Conservation (phyloP, 352 stramenopile species). For the Phytophthora megakarya region DNA sequence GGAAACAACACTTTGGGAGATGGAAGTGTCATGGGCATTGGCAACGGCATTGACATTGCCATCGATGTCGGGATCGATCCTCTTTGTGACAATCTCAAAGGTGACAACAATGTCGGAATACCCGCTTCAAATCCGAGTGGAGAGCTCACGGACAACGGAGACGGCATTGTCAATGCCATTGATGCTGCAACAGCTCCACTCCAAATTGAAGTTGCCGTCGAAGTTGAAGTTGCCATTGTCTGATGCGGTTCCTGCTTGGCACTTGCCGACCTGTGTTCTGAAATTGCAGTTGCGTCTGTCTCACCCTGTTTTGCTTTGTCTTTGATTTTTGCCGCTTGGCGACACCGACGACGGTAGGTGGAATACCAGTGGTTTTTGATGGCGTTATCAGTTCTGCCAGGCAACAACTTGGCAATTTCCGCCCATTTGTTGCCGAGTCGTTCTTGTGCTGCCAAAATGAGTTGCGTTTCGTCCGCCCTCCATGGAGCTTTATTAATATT, state of each 20-base stretch:
- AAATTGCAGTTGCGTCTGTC: slow-evolving; percentile 3
- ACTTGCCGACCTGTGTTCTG: not conserved
- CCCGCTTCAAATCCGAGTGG: slow-evolving; percentile 16
- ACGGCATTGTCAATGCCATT: slow-evolving; percentile 20
- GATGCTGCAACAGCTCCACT: slow-evolving; percentile 6
- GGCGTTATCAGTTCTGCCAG: slow-evolving; percentile 88
- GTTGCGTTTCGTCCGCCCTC: slow-evolving; percentile 89
- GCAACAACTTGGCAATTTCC: slow-evolving; percentile 97
- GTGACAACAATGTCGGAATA: slow-evolving; percentile 25
- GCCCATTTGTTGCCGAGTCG: slow-evolving; percentile 96
- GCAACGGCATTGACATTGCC: slow-evolving; percentile 19
- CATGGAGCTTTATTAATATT: slow-evolving; percentile 94
- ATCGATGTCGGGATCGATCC: slow-evolving; percentile 2
- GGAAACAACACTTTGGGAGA: slow-evolving; percentile 34
- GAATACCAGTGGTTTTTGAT: slow-evolving; percentile 92
- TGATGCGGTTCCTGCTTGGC: slow-evolving; percentile 15
- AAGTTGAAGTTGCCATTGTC: not conserved
- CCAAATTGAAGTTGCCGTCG: slow-evolving; percentile 16
- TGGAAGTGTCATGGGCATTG: slow-evolving; percentile 19
- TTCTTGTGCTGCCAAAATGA: slow-evolving; percentile 75
- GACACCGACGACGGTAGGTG: slow-evolving; percentile 61
- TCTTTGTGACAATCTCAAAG: slow-evolving; percentile 24
- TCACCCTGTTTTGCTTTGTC: slow-evolving; percentile 15
- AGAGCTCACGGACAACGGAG: slow-evolving; percentile 47
- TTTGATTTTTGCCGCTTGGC: slow-evolving; percentile 56